Base-by-base conservation (phyloP, 164 flowering plant genomes). In the Sextonia rubra region DNA sequence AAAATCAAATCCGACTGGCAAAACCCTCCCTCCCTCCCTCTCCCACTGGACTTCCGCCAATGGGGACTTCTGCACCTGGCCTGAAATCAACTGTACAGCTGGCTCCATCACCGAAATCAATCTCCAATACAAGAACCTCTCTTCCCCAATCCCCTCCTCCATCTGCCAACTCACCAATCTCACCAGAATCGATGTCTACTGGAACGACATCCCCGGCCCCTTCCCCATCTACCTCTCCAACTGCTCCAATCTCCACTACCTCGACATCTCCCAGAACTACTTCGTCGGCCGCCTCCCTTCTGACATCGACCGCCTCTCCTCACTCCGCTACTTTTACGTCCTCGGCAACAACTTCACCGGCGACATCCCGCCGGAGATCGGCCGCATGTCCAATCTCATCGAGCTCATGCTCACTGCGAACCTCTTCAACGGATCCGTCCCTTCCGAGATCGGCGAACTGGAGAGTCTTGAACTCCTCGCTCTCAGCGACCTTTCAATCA, bases 281-380 rank as follows among this genome's bases (percentile, higher is more conserved):
- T 84, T 94, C 52, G 82, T 77, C 18, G 96, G 97, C 12, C 66
- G 60, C 1, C 73, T 94, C 18, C 98, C 98, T 4, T 69, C 49
- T 9, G 87, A 86, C 37, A 78, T 94, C 20, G 72, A 86, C 77
- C 75, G 77, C 14, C 64, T 94, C 9, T 22, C 71, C 0, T 32
- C 18, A 7, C 88, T 94, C 24, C 73, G 11, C 32, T 71, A 55
- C 64, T 71, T 94, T 5, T 70, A 82, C 74, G 75, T 94, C 24
- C 66, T 74, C 1, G 86, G 48, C 1, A 94, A 94, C 79, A 88
- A 88, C 73, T 89, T 92, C 84, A 56, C 90, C 48, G 94, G 95
- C 17, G 82, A 88, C 70, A 84, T 94, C 26, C 98, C 97, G 0
- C 69, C 80, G 9, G 74, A 76, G 2, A 78, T 92, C 9, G 91